phyloP scores from a whole-genome alignment of 441 rosid genomes.

The Gossypium schwendimanii region DNA sequence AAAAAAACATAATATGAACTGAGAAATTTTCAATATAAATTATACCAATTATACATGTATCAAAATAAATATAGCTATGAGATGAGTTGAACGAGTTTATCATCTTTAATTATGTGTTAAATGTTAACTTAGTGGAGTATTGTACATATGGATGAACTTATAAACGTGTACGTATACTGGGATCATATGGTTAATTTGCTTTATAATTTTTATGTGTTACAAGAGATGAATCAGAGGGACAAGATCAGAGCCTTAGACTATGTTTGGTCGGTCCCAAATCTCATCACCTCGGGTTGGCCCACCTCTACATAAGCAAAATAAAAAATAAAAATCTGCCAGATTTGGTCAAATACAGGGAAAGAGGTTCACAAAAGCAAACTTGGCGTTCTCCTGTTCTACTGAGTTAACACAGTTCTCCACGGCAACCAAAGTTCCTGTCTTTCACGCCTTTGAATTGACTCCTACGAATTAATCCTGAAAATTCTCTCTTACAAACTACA shows the following conservation, averaged over 20 bases:
- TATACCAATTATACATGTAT: too few relatives aligned
- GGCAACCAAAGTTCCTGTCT: conserved; percentile 27
- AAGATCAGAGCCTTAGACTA: background rate
- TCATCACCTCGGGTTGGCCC: background rate
- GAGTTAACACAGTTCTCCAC: conserved; percentile 19
- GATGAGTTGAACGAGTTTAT: too few relatives aligned
- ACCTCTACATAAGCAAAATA: background rate
- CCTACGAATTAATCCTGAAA: background rate
- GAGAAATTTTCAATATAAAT: too few relatives aligned
- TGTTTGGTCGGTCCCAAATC: background rate
- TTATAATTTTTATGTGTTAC: background rate
- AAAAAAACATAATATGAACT: too few relatives aligned
- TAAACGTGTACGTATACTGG: too few relatives aligned
- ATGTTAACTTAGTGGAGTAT: too few relatives aligned
- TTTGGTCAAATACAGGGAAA: background rate
- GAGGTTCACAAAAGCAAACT: conserved; percentile 22
- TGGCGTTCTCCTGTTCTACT: conserved; percentile 2
- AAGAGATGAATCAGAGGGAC: background rate
- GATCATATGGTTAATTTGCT: too few relatives aligned
- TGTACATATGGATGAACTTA: too few relatives aligned
- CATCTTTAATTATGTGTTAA: too few relatives aligned
- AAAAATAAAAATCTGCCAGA: conserved; percentile 24
- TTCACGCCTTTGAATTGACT: background rate
- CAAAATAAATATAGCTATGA: too few relatives aligned
- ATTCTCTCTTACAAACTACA: background rate